Base-by-base conservation (phyloP, 345 rosid genomes). In the Theobroma cacao region DNA sequence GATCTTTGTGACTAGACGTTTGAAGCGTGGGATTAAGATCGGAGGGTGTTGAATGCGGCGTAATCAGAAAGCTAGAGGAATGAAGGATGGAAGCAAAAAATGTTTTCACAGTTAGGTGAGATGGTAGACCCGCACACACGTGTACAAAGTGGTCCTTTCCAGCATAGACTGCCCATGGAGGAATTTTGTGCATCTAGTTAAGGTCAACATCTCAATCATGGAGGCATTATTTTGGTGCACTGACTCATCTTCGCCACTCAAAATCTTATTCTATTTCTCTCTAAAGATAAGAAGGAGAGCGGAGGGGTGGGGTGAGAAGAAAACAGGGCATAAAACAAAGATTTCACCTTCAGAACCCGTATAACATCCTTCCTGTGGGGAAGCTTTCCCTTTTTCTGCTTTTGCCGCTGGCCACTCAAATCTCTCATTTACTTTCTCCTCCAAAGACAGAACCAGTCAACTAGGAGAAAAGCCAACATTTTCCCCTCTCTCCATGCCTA, bases 131-230 rank as follows among this genome's bases (percentile, higher is more conserved):
- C 90, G 80, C 81, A 74, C 91, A 82, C 92, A 84, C 91, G 90
- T 86, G 91, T 82, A 82, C 79, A 63, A 80, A 72, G 84, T 81
- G 89, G 85, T 78, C 84, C 88, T 56, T n/a, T 18, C 72, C 60
- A 52, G 59, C 5, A 24, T 24, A 43, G 53, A 33, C 50, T 22
- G 50, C 65, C 76, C 65, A 61, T 24, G 80, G 55, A 72, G 53
- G 86, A 84, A 82, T 84, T 85, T 84, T 82, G 84, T 83, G 84
- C 72, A 73, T 69, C 77, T 83, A 48, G 81, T 76, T 82, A 43
- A 77, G 87, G 94, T 88, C 92, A 82, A 58, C 88, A 88, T 88
- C 91, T 83, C 85, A 87, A 89, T 91, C 90, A 89, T 88, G 84
- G 62, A 72, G 50, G 83, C 89, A 89, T 91, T 88, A 84, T 91